A percentile compares a stretch with the other conserved stretches of the same genome.
Conservation (phyloP, 2,329 filamentous ascomycete species). For the Kalmusia sp. region DNA sequence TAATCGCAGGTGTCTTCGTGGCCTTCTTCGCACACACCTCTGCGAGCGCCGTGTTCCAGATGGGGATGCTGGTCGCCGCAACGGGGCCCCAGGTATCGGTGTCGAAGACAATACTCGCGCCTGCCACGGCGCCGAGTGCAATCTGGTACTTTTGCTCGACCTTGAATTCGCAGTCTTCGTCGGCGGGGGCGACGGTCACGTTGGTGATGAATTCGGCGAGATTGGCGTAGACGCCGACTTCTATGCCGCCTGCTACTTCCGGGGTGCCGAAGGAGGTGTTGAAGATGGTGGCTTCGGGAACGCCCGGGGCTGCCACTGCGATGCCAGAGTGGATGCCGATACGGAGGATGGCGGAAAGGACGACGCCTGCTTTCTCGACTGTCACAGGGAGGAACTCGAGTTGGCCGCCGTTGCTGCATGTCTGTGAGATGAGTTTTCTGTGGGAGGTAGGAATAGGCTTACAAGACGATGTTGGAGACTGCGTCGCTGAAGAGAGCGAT, state of each 20-base stretch:
- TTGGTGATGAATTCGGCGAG: constrained; percentile 63
- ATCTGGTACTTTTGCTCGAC: constrained; percentile 60
- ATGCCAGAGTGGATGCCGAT: constrained; percentile 56
- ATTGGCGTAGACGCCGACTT: constrained; percentile 59
- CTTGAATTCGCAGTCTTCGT: constrained; percentile 53
- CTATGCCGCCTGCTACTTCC: constrained; percentile 54
- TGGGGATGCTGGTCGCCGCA: constrained; percentile 55
- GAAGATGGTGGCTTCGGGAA: constrained; percentile 1
- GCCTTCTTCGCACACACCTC: constrained; percentile 50
- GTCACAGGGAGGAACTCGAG: constrained; percentile 66
- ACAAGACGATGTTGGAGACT: constrained; percentile 59
- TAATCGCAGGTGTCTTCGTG: constrained; percentile 12
- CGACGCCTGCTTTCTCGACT: constrained; percentile 53
- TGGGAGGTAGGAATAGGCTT: constrained; percentile 34
- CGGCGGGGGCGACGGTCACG: constrained; percentile 50
- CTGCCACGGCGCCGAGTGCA: constrained; percentile 61
- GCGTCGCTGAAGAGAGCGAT: constrained; percentile 60
- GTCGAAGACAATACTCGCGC: constrained; percentile 57
- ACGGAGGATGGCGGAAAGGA: constrained; percentile 57
- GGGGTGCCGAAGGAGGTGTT: constrained; percentile 8
- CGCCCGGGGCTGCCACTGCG: constrained; percentile 9
- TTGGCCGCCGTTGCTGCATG: constrained; percentile 56
- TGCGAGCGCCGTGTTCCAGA: constrained; percentile 62
- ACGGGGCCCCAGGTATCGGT: constrained; percentile 59
- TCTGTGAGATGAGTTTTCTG: not conserved